Evolutionary conservation across 805 yeast genomes (phyloP).

Genomic region (Monosporozyma siamensis): DNA sequence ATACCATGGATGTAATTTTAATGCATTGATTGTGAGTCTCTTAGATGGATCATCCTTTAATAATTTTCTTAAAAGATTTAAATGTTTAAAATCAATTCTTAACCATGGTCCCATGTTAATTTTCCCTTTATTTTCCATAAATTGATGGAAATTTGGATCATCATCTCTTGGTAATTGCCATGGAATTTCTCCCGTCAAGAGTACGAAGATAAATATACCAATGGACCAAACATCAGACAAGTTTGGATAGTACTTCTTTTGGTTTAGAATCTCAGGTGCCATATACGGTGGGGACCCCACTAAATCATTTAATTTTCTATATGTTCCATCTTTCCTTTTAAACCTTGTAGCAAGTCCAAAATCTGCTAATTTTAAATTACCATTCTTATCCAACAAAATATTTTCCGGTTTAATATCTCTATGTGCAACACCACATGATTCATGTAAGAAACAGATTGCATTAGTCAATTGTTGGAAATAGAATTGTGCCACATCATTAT

Average conservation of each 20-base stretch:
- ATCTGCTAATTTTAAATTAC: constrained; percentile 66
- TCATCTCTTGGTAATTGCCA: constrained; percentile 56
- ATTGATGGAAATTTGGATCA: constrained; percentile 41
- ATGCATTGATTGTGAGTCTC: constrained; percentile 35
- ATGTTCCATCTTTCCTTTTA: constrained; percentile 40
- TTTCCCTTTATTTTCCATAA: constrained; percentile 38
- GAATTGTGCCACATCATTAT: constrained; percentile 55
- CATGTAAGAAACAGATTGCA: constrained; percentile 53
- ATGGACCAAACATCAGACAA: constrained; percentile 60
- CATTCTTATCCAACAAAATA: constrained; percentile 50
- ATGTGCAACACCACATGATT: constrained; percentile 57
- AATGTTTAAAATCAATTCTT: constrained; percentile 37
- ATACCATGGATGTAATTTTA: constrained; percentile 50
- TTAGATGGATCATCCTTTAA: constrained; percentile 40
- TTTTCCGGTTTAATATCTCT: constrained; percentile 75
- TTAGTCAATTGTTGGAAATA: constrained; percentile 56
- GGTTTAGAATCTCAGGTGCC: constrained; percentile 57
- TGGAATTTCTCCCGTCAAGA: constrained; percentile 57
- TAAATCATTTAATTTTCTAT: constrained; percentile 40
- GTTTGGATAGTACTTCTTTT: constrained; percentile 45
- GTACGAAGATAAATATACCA: constrained; percentile 53
- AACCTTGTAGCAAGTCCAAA: constrained; percentile 66
- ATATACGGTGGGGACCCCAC: constrained; percentile 72
- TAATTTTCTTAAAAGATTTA: constrained; percentile 45
- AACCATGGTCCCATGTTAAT: constrained; percentile 45